Evolutionary conservation across 345 rosid species (phyloP).

Genomic region (Eucalyptus erythrocorys): DNA sequence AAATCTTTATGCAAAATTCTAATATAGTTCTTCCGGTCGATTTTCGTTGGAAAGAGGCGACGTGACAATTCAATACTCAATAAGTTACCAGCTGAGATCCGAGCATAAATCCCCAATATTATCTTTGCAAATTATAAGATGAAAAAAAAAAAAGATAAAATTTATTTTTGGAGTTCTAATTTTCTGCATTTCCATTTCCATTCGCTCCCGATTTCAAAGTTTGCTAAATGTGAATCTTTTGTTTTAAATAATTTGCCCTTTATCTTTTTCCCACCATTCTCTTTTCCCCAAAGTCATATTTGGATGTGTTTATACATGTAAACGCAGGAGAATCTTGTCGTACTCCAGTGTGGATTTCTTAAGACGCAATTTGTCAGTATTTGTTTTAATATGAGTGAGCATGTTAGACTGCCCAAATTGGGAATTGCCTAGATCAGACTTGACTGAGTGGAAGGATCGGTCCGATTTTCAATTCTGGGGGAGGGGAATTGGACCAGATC

Average conservation of each 20-base stretch:
- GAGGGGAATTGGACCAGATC: fast-evolving
- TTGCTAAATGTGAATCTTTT: background rate
- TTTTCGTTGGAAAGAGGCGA: fast-evolving
- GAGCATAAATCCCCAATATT: background rate
- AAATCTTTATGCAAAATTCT: background rate
- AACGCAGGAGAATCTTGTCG: background rate
- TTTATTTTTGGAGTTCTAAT: background rate
- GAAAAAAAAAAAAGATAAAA: background rate
- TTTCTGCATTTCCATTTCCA: background rate
- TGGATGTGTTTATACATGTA: background rate
- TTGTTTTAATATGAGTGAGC: background rate
- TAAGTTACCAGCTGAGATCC: background rate
- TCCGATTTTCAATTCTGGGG: fast-evolving
- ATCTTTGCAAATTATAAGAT: background rate
- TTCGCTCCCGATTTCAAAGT: fast-evolving
- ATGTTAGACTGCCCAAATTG: fast-evolving
- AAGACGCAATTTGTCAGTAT: background rate
- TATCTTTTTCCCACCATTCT: background rate
- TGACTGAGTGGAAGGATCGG: fast-evolving
- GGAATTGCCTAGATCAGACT: fast-evolving
- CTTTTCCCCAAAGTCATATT: background rate
- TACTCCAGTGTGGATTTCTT: background rate
- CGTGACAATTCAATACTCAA: fast-evolving
- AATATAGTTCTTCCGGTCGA: fast-evolving
- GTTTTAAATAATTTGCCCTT: background rate